phyloP scores from a whole-genome alignment of 352 stramenopile species.

The Globisporangium viniferum region DNA sequence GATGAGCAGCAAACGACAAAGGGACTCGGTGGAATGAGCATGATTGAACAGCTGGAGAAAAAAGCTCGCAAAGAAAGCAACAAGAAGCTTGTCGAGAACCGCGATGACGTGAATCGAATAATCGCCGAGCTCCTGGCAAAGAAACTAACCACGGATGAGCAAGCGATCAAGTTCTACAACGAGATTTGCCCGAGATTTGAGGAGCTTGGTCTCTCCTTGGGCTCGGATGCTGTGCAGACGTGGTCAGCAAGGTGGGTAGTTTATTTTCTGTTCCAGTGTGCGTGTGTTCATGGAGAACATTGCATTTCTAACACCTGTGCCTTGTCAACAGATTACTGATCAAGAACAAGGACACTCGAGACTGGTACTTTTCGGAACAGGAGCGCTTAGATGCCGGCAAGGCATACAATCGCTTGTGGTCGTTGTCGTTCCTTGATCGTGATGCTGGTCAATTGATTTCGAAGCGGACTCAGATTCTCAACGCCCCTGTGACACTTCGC shows the following conservation, averaged over 20 bases:
- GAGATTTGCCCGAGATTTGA: conserved; percentile 63
- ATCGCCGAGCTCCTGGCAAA: conserved; percentile 50
- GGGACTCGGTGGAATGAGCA: conserved; percentile 70
- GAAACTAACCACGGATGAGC: conserved; percentile 53
- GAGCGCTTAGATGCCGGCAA: conserved; percentile 75
- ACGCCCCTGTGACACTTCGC: conserved; percentile 63
- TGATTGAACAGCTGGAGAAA: conserved; percentile 88
- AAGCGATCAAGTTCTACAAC: conserved; percentile 67
- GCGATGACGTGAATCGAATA: conserved; percentile 54
- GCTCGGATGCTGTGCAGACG: conserved; percentile 67
- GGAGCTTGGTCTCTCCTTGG: conserved; percentile 55
- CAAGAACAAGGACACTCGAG: conserved; percentile 85
- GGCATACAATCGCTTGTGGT: conserved; percentile 76
- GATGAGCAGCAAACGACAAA: conserved; percentile 71
- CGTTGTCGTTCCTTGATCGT: conserved; percentile 74
- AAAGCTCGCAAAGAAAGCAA: conserved; percentile 83
- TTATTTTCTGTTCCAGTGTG: no score
- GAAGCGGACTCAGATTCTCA: conserved; percentile 69
- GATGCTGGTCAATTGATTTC: conserved; percentile 70
- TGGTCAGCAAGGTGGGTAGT: conserved; percentile 63
- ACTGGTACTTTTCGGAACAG: conserved; percentile 83
- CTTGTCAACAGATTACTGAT: conserved; percentile 52
- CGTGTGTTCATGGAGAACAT: no score
- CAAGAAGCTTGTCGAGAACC: conserved; percentile 83
- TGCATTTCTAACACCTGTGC: not conserved